These are phyloP conservation scores for Coemansia sp. DNA, from an alignment of 192 early-diverging fungal species.

Conservation along the genomic window DNA sequence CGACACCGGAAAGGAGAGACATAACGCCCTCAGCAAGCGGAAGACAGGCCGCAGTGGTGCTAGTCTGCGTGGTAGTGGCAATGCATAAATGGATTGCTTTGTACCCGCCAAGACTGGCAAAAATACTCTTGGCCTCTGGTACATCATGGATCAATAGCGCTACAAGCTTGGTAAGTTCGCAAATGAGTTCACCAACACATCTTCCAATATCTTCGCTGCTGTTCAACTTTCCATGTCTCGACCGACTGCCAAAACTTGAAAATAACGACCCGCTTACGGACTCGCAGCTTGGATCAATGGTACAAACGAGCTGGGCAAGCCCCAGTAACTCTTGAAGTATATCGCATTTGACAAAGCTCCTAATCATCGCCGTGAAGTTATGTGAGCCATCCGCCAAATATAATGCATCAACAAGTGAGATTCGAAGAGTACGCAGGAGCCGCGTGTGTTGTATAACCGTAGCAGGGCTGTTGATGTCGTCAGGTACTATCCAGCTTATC, in stretches of 20 bases:
- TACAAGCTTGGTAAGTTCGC: constrained; percentile 26
- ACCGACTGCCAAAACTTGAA: constrained; percentile 13
- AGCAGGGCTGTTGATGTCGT: constrained; percentile 6
- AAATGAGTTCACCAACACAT: constrained; percentile 13
- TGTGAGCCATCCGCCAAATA: not conserved
- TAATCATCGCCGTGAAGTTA: not conserved
- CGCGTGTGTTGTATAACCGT: constrained; percentile 12
- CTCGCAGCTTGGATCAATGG: constrained; percentile 4
- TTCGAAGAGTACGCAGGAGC: constrained; percentile 15
- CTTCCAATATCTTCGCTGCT: not conserved
- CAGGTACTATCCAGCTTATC: constrained; percentile 16
- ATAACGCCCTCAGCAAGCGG: constrained; percentile 26
- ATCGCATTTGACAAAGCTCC: constrained; percentile 9
- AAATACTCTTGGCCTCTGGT: not conserved
- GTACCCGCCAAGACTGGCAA: constrained; percentile 21
- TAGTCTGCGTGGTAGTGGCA: not conserved
- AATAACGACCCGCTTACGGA: constrained; percentile 1
- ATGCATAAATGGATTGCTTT: constrained; percentile 9
- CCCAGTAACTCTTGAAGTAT: constrained; percentile 19
- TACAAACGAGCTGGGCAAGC: constrained; percentile 24
- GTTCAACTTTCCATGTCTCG: not conserved
- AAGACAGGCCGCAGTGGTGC: not conserved
- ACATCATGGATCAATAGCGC: constrained; percentile 37
- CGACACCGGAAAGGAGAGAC: constrained; percentile 29
- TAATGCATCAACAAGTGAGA: constrained; percentile 18